Conservation (phyloP, 495 filamentous ascomycete genomes). For the Trichoderma reesei region DNA sequence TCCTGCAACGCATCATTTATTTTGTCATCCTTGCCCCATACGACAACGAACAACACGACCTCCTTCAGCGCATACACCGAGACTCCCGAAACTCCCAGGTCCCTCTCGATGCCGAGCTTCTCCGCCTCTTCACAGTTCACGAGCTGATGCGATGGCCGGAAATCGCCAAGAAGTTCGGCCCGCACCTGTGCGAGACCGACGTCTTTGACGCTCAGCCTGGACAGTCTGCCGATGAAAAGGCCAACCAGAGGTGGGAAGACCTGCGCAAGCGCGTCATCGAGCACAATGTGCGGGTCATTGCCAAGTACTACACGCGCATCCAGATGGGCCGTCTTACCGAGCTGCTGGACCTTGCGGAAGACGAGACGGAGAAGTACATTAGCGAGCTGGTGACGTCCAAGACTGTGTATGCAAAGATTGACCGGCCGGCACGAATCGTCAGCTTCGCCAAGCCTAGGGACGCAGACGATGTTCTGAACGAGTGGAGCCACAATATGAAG, state of each 20-base stretch:
- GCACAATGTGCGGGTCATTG: conserved; percentile 94
- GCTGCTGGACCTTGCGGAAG: conserved; percentile 81
- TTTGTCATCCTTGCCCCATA: conserved; percentile 94
- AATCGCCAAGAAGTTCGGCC: conserved; percentile 74
- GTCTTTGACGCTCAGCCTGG: conserved; percentile 62
- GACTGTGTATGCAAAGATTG: conserved; percentile 96
- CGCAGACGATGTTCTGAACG: conserved; percentile 95
- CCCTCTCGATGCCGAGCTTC: conserved; percentile 62
- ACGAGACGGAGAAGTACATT: conserved; percentile 97
- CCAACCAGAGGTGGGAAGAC: conserved; percentile 78
- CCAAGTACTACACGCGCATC: conserved; percentile 98
- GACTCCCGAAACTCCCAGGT: conserved; percentile 60
- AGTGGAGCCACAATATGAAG: conserved; percentile 99
- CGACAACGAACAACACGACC: conserved; percentile 97
- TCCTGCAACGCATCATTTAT: conserved; percentile 88
- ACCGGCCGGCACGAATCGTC: conserved; percentile 82
- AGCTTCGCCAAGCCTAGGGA: conserved; percentile 88
- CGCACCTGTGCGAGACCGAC: conserved; percentile 82
- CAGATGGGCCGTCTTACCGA: conserved; percentile 78
- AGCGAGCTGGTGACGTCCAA: conserved; percentile 89
- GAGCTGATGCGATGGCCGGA: conserved; percentile 98
- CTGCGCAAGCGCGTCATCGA: conserved; percentile 96
- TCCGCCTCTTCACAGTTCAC: conserved; percentile 89
- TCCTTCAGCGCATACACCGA: conserved; percentile 80
- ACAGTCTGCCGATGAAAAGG: conserved; percentile 57